Evolutionary conservation across 805 yeast genomes (phyloP), one percentile per base, ranked within the genome.

Genomic region (Candida railenensis): DNA sequence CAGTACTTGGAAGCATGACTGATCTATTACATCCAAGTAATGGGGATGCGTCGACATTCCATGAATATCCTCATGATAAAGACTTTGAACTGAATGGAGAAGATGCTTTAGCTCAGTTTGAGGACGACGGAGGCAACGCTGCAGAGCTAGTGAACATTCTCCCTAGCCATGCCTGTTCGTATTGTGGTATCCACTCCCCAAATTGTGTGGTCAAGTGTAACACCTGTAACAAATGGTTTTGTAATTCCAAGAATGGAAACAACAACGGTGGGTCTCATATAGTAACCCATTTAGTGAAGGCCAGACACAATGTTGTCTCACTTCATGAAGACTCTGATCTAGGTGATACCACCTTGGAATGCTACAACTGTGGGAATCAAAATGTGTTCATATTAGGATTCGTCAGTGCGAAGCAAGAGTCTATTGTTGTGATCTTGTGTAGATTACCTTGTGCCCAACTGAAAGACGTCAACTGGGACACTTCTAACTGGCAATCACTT

Each of bases 261-360:
- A 44, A 53, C 42, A 67, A 78, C 9, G 39, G 39, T 12, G 80
- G 87, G 14, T 86, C 96, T 1, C 97, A 91, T 62, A 87, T 91
- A 14, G 82, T 91, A 16, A 87, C 87, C 15, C 97, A 91, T 65
- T 67, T 90, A 61, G 95, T 89, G 22, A 68, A 87, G 54, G 79
- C 96, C 1, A 81, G 84, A 50, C 97, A 91, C 62, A 82, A 83
- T 55, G 71, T 61, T 25, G 89, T 91, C 2, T 74, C 85, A 1
- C 74, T 89, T 40, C 96, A 90, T 62, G 83, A 83, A 33, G 86
- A 85, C 21, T 83, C 91, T 1, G 90, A 87, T 50, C 71, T 90
- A 21, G 97, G 97, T n/a, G 96, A 87, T 45, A 85, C 91, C 4
- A 76, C 82, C 1, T 68, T 91, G 48, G 97, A 91, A 63, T 91